These are phyloP conservation scores for Rhynchosporium secalis DNA, from an alignment of 2,329 filamentous ascomycete species.

Conservation along the genomic window DNA sequence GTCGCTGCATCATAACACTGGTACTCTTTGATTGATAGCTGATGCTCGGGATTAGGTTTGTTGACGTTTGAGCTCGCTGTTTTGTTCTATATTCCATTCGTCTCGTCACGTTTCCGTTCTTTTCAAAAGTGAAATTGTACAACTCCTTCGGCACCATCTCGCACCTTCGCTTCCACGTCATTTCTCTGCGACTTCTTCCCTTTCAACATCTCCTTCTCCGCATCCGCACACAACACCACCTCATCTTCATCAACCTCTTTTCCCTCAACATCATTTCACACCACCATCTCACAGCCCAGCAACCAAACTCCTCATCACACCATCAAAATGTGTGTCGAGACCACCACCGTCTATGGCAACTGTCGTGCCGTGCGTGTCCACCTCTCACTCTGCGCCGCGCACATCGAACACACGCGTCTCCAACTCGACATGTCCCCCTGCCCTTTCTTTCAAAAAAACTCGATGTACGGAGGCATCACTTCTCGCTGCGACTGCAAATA, in stretches of 20 bases:
- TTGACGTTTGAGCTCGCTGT: background rate
- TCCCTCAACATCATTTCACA: background rate
- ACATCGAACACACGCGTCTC: conserved; percentile 20
- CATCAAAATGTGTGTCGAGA: conserved; percentile 13
- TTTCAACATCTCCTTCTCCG: background rate
- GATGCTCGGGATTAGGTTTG: background rate
- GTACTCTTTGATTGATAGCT: background rate
- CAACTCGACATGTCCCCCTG: conserved; percentile 20
- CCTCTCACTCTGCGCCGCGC: conserved; percentile 6
- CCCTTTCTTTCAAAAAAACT: background rate
- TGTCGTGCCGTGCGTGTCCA: conserved; percentile 5
- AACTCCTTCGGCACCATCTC: background rate
- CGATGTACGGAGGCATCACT: background rate
- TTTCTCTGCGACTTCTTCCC: background rate
- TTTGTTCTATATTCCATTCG: background rate
- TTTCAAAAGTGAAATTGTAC: background rate
- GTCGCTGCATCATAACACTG: background rate
- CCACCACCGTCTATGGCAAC: conserved; percentile 7
- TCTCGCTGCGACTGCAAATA: conserved; percentile 11
- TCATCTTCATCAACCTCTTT: background rate
- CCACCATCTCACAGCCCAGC: background rate
- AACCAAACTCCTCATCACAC: background rate
- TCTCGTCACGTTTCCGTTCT: background rate
- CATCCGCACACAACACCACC: background rate
- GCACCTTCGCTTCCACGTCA: background rate